Evolutionary conservation across 306 rosid species (phyloP).

Genomic region (Trifolium dubium): DNA sequence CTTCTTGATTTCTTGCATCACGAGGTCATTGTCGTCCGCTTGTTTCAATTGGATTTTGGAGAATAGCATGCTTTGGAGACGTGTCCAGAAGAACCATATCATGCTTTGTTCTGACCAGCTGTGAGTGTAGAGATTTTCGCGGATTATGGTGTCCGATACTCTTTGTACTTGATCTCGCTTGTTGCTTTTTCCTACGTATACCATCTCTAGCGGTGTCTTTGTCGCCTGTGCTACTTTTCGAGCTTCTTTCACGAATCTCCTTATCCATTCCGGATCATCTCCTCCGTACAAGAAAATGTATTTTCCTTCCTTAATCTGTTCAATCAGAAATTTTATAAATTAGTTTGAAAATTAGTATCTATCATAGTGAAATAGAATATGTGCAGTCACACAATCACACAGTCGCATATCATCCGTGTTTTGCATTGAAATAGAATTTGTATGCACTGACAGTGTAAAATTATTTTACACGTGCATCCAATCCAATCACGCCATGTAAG

Average conservation of each 20-base stretch:
- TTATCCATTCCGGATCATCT: conserved; percentile 58
- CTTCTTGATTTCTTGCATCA: conserved; percentile 59
- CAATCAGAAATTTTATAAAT: background rate
- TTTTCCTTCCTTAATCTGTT: conserved; percentile 57
- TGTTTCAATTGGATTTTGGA: conserved; percentile 62
- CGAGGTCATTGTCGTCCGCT: conserved; percentile 44
- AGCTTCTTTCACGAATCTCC: conserved; percentile 57
- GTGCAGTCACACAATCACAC: background rate
- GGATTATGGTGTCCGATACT: conserved; percentile 38
- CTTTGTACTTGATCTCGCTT: conserved; percentile 54
- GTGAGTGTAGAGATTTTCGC: conserved; percentile 50
- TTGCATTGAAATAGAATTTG: no score
- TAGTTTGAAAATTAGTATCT: background rate
- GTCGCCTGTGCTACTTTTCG: conserved; percentile 47
- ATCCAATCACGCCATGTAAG: no score
- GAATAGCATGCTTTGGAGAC: conserved; percentile 69
- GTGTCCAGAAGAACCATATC: conserved; percentile 76
- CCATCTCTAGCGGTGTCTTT: conserved; percentile 55
- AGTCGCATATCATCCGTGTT: background rate
- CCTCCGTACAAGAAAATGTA: conserved; percentile 65
- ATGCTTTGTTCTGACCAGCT: conserved; percentile 57
- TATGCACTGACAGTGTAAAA: no score
- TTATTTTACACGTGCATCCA: no score
- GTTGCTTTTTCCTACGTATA: conserved; percentile 63
- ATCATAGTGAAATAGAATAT: background rate